These are phyloP conservation scores for Pilatotrama ljubarskyi DNA, from an alignment of 768 basidiomycete species.

Conservation along the genomic window DNA sequence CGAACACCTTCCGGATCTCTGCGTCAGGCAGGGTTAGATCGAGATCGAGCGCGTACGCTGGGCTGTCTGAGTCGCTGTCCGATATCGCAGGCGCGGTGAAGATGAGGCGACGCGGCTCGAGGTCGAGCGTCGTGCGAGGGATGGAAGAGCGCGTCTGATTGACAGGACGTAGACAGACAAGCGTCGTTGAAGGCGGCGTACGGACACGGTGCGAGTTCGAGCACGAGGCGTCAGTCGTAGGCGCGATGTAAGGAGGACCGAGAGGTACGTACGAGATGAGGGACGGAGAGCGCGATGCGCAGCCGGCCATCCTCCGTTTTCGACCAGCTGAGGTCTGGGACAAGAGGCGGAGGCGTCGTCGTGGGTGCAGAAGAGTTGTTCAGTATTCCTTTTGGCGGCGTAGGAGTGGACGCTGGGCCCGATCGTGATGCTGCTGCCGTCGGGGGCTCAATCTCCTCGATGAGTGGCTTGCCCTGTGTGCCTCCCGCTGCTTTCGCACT, in stretches of 20 bases:
- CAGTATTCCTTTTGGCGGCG: conserved; percentile 43
- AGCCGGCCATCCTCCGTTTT: conserved; percentile 46
- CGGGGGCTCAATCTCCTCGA: conserved; percentile 44
- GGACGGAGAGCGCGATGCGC: conserved; percentile 51
- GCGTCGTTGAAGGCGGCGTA: too few relatives aligned
- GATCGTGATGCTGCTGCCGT: neutral
- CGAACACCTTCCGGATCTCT: conserved; percentile 41
- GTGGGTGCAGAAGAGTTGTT: conserved; percentile 28
- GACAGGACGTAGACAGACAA: neutral
- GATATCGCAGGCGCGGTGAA: conserved; percentile 43
- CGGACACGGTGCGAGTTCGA: neutral
- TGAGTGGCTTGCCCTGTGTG: conserved; percentile 39
- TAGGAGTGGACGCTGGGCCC: conserved; percentile 20
- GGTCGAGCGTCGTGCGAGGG: conserved; percentile 53
- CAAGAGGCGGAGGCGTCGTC: neutral
- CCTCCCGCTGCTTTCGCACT: neutral
- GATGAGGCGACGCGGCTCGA: conserved; percentile 62
- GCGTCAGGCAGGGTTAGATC: conserved; percentile 57
- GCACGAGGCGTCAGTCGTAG: neutral
- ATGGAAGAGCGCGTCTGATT: conserved; percentile 49
- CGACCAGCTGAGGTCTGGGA: conserved; percentile 46
- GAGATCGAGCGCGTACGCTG: conserved; percentile 52
- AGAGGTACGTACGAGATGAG: conserved; percentile 53
- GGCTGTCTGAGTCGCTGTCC: neutral
- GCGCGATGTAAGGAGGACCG: neutral